Base-by-base conservation (phyloP, 2,329 filamentous ascomycete species). In the Achaetomium macrosporum region DNA sequence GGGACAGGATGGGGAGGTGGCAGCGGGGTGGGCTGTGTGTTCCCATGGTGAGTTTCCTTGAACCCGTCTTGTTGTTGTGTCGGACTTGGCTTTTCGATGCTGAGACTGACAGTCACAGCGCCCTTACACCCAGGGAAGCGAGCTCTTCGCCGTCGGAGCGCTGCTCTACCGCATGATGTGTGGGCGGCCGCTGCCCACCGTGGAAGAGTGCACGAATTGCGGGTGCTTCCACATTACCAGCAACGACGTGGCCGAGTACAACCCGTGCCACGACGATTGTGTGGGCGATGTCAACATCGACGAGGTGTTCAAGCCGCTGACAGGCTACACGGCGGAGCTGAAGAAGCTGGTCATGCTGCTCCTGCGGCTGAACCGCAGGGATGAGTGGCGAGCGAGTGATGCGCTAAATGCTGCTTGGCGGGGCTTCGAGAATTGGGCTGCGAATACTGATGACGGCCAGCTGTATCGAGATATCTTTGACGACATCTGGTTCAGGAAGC, bases 151-250 rank as follows among this genome's bases (percentile, higher is more conserved):
- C 25, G 64, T 75, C 30, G 73, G 71, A 33, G 60, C 54, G 15
- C 58, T 71, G 29, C 54, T 76, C 42, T 71, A 69, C 56, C 65
- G 62, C 46, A 75, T 76, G 73, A 75, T 76, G 72, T 64, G 61
- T 9, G 66, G 66, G 7, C 36, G 43, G 4, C 15, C 42, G 19
- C 56, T 68, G 50, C 55, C 68, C 54, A 54, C 58, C 40, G 58
- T 66, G 3, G 59, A 65, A 20, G 61, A 63, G 15, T 73, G 70
- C 54, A 5, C 41, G 31, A 6, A 47, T 1, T 64, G 62, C 16
- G 61, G 59, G 1, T 55, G 55, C 29, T 12, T 50, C 25, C 66
- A 69, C 44, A 42, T 64, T 31, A 54, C 53, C 20, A 36, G n/a
- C 29, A 39, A 45, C 37, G 42, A 55, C 25, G 36, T 39, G 1